A percentile compares a stretch with the other conserved stretches of the same genome.
phyloP scores from a whole-genome alignment of 352 stramenopile species.

The Thalassiosira sp. region DNA sequence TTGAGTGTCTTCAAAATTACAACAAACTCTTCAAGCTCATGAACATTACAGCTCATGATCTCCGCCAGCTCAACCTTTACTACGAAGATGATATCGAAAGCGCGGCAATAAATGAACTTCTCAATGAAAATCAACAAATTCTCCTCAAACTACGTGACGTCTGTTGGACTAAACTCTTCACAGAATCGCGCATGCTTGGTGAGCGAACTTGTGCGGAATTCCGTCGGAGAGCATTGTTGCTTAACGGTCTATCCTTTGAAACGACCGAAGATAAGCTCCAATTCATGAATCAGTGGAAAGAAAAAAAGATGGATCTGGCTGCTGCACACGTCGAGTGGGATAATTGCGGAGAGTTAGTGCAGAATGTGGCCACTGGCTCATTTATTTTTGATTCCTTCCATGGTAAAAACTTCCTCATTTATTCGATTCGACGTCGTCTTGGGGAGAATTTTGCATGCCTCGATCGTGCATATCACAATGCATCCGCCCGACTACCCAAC shows the following conservation, averaged over 20 bases:
- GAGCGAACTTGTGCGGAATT: constrained; percentile 36
- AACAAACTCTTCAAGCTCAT: constrained; percentile 13
- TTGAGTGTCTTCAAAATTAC: constrained; percentile 3
- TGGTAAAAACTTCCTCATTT: neutral
- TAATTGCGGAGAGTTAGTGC: neutral
- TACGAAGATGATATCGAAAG: too few relatives aligned
- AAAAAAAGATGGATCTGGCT: constrained; percentile 30
- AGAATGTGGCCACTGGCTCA: constrained; percentile 2
- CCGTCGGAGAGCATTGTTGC: constrained; percentile 22
- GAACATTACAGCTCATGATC: neutral
- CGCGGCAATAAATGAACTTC: neutral
- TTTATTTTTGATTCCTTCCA: constrained; percentile 4
- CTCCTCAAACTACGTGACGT: constrained; percentile 17
- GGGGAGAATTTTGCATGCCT: constrained; percentile 25
- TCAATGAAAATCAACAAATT: constrained; percentile 4
- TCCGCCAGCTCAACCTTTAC: too few relatives aligned
- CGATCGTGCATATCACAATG: constrained; percentile 26
- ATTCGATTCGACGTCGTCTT: constrained; percentile 14
- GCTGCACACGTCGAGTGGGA: constrained; percentile 29
- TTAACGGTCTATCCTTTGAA: constrained; percentile 35
- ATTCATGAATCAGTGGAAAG: constrained; percentile 34
- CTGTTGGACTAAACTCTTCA: constrained; percentile 18
- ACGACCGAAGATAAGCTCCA: constrained; percentile 9
- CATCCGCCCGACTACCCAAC: constrained; percentile 14
- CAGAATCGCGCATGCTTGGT: constrained; percentile 1